phyloP scores from a whole-genome alignment of 2,329 filamentous ascomycete species.

The Aspergillus sojae region DNA sequence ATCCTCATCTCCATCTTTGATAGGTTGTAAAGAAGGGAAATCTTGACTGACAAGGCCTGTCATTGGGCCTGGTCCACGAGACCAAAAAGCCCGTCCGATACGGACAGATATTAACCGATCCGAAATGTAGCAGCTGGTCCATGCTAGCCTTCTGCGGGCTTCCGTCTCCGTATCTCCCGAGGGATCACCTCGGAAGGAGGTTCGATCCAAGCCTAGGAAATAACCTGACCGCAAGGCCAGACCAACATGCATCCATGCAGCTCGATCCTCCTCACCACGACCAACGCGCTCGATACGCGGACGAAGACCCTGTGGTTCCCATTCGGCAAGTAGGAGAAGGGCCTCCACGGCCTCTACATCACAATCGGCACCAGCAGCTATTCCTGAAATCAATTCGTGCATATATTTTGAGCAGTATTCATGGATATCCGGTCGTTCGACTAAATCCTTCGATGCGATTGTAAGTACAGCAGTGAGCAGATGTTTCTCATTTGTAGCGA shows the following conservation, averaged over 20 bases:
- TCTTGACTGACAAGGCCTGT: constrained; percentile 66
- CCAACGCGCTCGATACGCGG: constrained; percentile 65
- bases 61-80: constrained; percentile 68
- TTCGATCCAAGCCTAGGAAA: constrained; percentile 69
- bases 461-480: constrained; percentile 71
- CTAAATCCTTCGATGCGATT: constrained; percentile 71
- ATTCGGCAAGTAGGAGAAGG: constrained; percentile 70
- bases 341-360: constrained; percentile 73
- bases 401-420: constrained; percentile 70
- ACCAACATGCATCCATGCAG: constrained; percentile 77
- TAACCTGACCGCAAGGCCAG: constrained; percentile 70
- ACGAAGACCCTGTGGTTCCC: constrained; percentile 68
- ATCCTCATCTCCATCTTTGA: constrained; percentile 63
- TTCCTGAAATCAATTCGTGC: constrained; percentile 67
- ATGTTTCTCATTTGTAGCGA: constrained; percentile 65
- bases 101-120: constrained; percentile 71
- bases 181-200: constrained; percentile 64
- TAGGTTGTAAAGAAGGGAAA: constrained; percentile 66
- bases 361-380: constrained; percentile 67
- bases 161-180: constrained; percentile 62
- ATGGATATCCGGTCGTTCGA: constrained; percentile 64
- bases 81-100: constrained; percentile 74
- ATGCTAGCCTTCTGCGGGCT: constrained; percentile 67
- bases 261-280: constrained; percentile 72
- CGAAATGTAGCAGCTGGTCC: constrained; percentile 70